Evolutionary conservation across 2,329 filamentous ascomycete genomes (phyloP).

Genomic region (Pseudogymnoascus sp.): DNA sequence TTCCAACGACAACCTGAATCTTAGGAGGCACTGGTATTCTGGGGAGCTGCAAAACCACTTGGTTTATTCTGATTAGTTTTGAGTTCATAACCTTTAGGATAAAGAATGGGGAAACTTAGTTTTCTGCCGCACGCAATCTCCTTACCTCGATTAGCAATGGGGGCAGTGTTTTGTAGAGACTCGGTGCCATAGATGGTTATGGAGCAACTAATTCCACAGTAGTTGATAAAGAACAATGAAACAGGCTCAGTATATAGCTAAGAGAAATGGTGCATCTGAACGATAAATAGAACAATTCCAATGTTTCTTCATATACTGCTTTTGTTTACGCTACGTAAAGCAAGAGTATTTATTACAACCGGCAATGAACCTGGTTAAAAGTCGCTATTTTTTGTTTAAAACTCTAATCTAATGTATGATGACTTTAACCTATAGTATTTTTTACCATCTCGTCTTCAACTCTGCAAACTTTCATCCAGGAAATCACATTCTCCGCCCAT

Average conservation of each 20-base stretch:
- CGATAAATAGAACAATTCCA: too few species aligned
- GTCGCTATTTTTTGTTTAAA: neutral
- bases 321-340: neutral
- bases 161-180: neutral
- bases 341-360: neutral
- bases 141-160: neutral
- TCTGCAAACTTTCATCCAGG: slow-evolving; percentile 20
- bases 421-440: neutral
- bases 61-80: neutral
- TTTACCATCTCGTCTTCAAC: neutral
- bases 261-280: too few species aligned
- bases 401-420: neutral
- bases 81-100: neutral
- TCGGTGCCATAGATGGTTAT: neutral
- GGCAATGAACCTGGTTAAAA: neutral
- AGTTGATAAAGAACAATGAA: too few species aligned
- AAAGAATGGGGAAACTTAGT: neutral
- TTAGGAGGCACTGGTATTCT: neutral
- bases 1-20: neutral
- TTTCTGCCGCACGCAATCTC: neutral
- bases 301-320: neutral
- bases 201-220: too few species aligned
- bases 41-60: neutral
- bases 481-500: slow-evolving; percentile 22
- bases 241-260: too few species aligned